Percentiles rank a stretch among this genome's conserved stretches.
These are phyloP conservation scores for Hamamelis virginiana DNA, from an alignment of 164 flowering plant genomes.

Conservation along the genomic window DNA sequence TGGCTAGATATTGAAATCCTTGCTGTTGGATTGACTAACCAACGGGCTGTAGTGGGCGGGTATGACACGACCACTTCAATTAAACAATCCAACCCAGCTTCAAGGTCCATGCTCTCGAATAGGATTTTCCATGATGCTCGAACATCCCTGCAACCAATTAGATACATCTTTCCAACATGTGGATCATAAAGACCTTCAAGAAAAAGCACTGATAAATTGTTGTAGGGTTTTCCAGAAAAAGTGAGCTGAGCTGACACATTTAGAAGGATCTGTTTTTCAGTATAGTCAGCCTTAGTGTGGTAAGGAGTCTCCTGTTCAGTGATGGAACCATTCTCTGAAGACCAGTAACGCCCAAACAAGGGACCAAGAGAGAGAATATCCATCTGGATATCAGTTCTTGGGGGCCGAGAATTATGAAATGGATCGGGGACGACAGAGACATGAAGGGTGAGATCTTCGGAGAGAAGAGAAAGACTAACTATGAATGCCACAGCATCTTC, in stretches of 20 bases:
- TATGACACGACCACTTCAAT: conserved; percentile 72
- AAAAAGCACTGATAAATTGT: conserved; percentile 50
- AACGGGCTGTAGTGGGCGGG: conserved; percentile 69
- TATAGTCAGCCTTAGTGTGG: conserved; percentile 42
- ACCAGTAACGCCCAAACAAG: conserved; percentile 61
- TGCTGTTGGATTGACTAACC: conserved; percentile 76
- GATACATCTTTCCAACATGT: conserved; percentile 74
- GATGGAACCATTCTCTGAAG: conserved; percentile 23
- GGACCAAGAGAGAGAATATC: conserved; percentile 72
- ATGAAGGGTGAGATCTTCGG: conserved; percentile 76
- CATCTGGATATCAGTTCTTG: conserved; percentile 42
- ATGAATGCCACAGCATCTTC: conserved; percentile 36
- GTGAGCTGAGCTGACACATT: conserved; percentile 82
- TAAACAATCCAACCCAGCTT: conserved; percentile 78
- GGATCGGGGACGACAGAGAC: conserved; percentile 48
- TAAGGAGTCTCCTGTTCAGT: conserved; percentile 32
- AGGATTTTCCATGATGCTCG: conserved; percentile 61
- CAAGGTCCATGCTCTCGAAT: conserved; percentile 73
- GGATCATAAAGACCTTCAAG: conserved; percentile 84
- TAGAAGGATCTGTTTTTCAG: conserved; percentile 72
- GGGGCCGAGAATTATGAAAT: conserved; percentile 18
- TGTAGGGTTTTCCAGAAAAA: conserved; percentile 36
- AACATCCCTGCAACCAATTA: conserved; percentile 85
- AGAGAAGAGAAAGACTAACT: conserved; percentile 56
- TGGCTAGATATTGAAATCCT: conserved; percentile 67